Percentiles rank a stretch among this genome's conserved stretches.
phyloP scores from a whole-genome alignment of 257 asterid genomes.

The Nicotiana noctiflora region DNA sequence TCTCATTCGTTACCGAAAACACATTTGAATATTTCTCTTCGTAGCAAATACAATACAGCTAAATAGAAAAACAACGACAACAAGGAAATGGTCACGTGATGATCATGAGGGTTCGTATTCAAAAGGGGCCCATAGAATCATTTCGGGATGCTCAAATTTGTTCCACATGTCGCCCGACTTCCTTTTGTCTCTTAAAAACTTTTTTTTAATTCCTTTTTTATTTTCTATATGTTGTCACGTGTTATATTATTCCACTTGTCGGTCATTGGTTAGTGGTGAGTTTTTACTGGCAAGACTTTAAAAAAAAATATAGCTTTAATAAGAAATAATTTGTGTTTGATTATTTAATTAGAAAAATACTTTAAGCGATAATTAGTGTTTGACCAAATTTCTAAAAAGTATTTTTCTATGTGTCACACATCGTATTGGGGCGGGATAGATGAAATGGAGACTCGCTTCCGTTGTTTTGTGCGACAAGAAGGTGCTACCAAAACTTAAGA shows the following conservation, averaged over 20 bases:
- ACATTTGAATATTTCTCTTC: neutral
- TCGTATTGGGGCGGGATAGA: too few relatives aligned
- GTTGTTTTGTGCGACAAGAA: too few relatives aligned
- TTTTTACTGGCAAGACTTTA: too few relatives aligned
- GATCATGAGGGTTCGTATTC: neutral
- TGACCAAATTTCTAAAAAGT: too few relatives aligned
- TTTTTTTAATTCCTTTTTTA: neutral
- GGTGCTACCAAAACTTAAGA: too few relatives aligned
- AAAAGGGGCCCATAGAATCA: slow-evolving; percentile 16
- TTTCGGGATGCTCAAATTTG: neutral
- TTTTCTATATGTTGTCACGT: neutral
- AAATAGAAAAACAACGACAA: neutral
- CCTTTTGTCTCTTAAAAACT: neutral
- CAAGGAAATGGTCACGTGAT: slow-evolving; percentile 6
- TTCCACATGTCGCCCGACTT: slow-evolving; percentile 13
- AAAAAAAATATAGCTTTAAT: too few relatives aligned
- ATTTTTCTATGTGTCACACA: too few relatives aligned
- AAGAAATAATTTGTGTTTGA: too few relatives aligned
- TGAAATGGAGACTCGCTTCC: too few relatives aligned
- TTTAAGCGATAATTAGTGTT: too few relatives aligned
- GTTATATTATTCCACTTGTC: neutral
- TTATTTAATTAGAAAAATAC: too few relatives aligned
- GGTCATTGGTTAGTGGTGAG: neutral
- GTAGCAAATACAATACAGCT: neutral
- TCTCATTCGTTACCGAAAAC: neutral